Evolutionary conservation across 208 protist genomes (phyloP).

Genomic region (Dictyostelium gargantuum): DNA sequence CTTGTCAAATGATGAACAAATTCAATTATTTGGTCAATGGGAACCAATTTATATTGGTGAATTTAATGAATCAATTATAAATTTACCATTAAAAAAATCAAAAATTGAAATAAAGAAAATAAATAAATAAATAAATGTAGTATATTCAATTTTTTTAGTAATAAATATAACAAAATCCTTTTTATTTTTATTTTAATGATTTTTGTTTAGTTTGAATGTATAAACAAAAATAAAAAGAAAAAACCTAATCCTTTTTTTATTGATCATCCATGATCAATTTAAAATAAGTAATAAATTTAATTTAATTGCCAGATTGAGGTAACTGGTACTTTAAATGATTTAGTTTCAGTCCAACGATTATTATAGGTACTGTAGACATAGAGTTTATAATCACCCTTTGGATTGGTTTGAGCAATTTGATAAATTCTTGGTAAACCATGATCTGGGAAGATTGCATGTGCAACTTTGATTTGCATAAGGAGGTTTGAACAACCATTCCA

Average conservation of each 20-base stretch:
- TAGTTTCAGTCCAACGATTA: not conserved
- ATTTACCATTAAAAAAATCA: not conserved
- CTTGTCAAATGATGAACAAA: not conserved
- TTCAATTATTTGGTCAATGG: conserved; percentile 12
- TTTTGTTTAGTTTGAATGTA: too few relatives aligned
- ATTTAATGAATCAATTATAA: not conserved
- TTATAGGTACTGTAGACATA: not conserved
- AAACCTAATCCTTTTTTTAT: too few relatives aligned
- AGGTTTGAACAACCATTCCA: not conserved
- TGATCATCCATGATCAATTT: too few relatives aligned
- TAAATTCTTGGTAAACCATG: not conserved
- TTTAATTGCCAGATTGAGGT: not conserved
- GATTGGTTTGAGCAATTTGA: not conserved
- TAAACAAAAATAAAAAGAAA: too few relatives aligned
- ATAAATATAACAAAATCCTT: too few relatives aligned
- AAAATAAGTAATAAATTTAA: not conserved
- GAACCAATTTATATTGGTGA: not conserved
- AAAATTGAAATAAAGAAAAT: too few relatives aligned
- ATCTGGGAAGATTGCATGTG: not conserved
- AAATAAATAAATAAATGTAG: too few relatives aligned
- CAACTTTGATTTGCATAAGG: not conserved
- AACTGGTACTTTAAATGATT: not conserved
- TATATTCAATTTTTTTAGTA: too few relatives aligned
- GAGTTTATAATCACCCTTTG: not conserved
- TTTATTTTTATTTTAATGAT: too few relatives aligned